Evolutionary conservation across 306 rosid genomes (phyloP), one percentile per base, ranked within the genome.

Genomic region (Lagenaria siceraria): DNA sequence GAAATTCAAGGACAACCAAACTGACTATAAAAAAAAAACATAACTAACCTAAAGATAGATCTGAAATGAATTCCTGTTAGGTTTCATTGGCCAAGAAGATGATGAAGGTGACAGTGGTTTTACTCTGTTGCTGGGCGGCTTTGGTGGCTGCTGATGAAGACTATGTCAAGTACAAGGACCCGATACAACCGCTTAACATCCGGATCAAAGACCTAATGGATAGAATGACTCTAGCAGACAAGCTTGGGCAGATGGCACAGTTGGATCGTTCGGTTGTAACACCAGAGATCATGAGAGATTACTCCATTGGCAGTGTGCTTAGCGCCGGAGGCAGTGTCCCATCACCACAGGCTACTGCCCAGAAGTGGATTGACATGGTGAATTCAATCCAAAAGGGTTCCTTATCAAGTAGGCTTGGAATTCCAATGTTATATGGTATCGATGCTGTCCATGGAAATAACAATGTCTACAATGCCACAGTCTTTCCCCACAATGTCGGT

Each of bases 231-330:
- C 10, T 76, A 25, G 36, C 51, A 10, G 79, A 59, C 11, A 76
- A 76, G 55, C 24, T 76, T 6, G 70, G 79, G n/a, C 79, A 76
- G 54, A 76, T 76, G 79, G 25, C 18, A 11, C 79, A 76, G 33
- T 21, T 76, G 54, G 79, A 76, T 6, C 56, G 56, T 14, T 7
- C 66, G 1, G 70, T 17, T 0, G 40, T 42, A 1, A 58, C 79
- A 25, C 79, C 79, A 14, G 79, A 76, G 12, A 40, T 76, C 22
- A 40, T 76, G 17, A 76, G 52, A 76, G 79, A 76, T 35, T 76
- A 76, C 55, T 76, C 79, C 14, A 58, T 76, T 11, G 79, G 79
- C 52, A 76, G 71, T 6, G 79, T 76, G 51, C 78, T 75, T 38
- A 75, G 78, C 31, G 17, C 27, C 2, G 79, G 70, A 13, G 79